Evolutionary conservation across 2,329 filamentous ascomycete genomes (phyloP), one percentile per base, ranked within the genome.

Genomic region (Madurella fahalii): DNA sequence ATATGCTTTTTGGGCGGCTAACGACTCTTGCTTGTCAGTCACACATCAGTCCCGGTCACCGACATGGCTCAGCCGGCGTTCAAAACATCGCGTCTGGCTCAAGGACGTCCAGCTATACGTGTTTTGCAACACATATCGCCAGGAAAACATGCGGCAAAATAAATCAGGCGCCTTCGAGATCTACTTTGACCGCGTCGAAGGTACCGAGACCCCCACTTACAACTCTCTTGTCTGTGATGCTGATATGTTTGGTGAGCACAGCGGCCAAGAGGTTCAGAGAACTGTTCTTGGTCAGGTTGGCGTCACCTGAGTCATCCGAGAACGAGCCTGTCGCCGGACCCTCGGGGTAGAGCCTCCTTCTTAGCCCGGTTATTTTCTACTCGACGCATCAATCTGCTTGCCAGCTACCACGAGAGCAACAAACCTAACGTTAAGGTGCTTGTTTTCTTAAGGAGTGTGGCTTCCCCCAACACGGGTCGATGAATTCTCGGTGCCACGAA

Each of bases 61-160:
- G 1, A 72, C 70, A 3, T 84, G 81, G 81, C 66, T 85, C 18
- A 71, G 73, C 31, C 77, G 74, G 43, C 74, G 76, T 40, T 73
- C 72, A 12, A 68, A 67, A 12, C 73, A 74, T 52, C 71, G 74
- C 20, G 68, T 85, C 54, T 77, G 75, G 69, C 67, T 85, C 2
- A 74, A 72, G 34, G 77, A 82, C 56, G 65, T 85, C 15, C 75
- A 81, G 53, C 74, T 80, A 0, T 84, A 83, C 63, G 77, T 84
- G 8, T 85, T 85, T 64, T 81, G 77, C 61, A 69, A 76, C n/a
- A 68, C 73, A 1, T 85, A 85, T 60, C 73, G 74, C 8, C 75
- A 81, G 57, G 72, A 76, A 51, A 72, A 73, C 45, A 78, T 81
- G 68, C 76, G 81, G 4, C 74, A 74, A 47, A 77, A 75, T 44